Base-by-base conservation (phyloP, 345 rosid genomes). In the Eucalyptus guilfoylei region DNA sequence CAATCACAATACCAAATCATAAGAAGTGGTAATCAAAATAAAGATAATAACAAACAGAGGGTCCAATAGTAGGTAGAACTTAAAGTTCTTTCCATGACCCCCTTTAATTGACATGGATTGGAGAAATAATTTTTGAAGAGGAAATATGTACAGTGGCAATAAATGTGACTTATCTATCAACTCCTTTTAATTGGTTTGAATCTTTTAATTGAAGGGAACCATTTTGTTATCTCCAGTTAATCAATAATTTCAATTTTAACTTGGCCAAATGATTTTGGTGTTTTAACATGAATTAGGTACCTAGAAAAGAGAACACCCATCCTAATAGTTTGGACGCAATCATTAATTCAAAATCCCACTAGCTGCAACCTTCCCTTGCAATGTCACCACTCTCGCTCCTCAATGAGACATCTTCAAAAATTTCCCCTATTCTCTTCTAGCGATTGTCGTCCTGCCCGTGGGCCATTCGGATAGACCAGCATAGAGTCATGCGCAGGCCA, bases 61-160 rank as follows among this genome's bases (percentile, higher is more conserved):
- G n/a, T 60, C 67, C 67, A 12, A 5, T 58, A 11, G n/a, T 26
- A 26, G 67, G 67, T 11, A 60, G 67, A 28, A 0, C 2, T 60
- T 28, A 60, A 26, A 28, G 67, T 6, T 60, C 67, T 11, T 60
- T 60, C 32, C 67, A 60, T 60, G 8, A 60, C 0, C 7, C 0
- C 67, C 67, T 1, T 49, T 58, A 58, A 58, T 62, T 30, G 72
- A 62, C 0, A 30, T 0, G n/a, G 52, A 49, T 49, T 49, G 17
- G 52, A 49, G 17, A 49, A 49, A 49, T 14, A 49, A 49, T 2
- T 14, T 49, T 49, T 49, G 7, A 0, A 49, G 17, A 2, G 52
- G 52, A 49, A 49, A 49, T 49, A 1, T 14, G 7, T 2, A 49
- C 52, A 1, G 0, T 49, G 50, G 1, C 50, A 49, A 5, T 1